These are phyloP conservation scores for Lactifluus subvellereus DNA, from an alignment of 768 basidiomycete genomes.

Conservation along the genomic window DNA sequence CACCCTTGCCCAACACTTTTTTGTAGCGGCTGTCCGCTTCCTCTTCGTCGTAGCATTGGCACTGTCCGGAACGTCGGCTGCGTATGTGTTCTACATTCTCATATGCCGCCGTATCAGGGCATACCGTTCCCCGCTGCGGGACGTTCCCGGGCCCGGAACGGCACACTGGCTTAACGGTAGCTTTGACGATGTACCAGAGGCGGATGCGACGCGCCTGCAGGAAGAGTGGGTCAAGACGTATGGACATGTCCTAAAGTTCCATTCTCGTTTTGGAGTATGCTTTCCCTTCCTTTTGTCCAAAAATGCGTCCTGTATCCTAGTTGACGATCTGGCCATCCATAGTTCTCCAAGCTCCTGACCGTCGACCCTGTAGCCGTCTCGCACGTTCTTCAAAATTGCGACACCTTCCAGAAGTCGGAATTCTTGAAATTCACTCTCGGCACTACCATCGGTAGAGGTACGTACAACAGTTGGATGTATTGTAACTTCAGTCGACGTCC, in stretches of 20 bases:
- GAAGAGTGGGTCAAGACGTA: conserved; percentile 20
- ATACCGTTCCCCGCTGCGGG: conserved; percentile 3
- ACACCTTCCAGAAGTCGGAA: conserved; percentile 33
- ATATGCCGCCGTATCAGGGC: not conserved
- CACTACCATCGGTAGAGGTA: conserved; percentile 19
- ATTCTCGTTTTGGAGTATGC: conserved; percentile 10
- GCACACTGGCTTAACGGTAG: conserved; percentile 9
- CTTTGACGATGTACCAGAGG: conserved; percentile 5
- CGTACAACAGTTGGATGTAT: not conserved
- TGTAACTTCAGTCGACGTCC: not conserved
- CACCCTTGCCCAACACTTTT: not conserved
- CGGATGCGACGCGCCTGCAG: conserved; percentile 9
- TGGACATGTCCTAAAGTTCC: conserved; percentile 13
- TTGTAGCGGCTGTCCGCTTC: not conserved
- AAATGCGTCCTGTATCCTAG: not conserved
- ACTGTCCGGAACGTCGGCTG: not conserved
- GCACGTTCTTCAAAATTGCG: conserved; percentile 32
- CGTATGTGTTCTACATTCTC: not conserved
- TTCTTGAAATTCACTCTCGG: conserved; percentile 16
- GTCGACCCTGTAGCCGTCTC: conserved; percentile 34
- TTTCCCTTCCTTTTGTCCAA: not conserved
- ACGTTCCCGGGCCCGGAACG: conserved; percentile 8
- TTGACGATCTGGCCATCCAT: not conserved
- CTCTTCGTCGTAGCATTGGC: not conserved
- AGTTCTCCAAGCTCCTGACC: conserved; percentile 29